phyloP scores from a whole-genome alignment of 164 flowering plant genomes.

The Magnolia kwangsiensis region DNA sequence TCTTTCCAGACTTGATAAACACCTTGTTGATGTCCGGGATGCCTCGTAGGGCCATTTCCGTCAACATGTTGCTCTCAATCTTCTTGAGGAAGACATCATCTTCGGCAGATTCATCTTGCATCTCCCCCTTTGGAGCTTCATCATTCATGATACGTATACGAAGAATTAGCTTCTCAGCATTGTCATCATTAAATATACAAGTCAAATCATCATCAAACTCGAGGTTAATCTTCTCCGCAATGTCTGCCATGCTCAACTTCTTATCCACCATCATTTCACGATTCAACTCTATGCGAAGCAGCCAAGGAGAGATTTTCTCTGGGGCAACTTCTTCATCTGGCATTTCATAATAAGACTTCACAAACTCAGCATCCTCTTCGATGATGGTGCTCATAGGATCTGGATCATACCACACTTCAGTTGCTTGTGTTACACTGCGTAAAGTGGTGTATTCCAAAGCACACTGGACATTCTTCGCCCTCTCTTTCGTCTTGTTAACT shows the following conservation, averaged over 20 bases:
- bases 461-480: conserved; percentile 94
- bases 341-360: conserved; percentile 96
- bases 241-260: conserved; percentile 96
- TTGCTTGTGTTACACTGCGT: conserved; percentile 96
- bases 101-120: conserved; percentile 89
- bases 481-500: conserved; percentile 74
- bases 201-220: conserved; percentile 95
- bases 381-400: conserved; percentile 97
- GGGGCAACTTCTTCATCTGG: conserved; percentile 97
- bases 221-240: conserved; percentile 91
- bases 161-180: conserved; percentile 91
- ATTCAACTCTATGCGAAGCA: conserved; percentile 92
- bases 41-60: conserved; percentile 97
- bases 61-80: conserved; percentile 93
- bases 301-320: conserved; percentile 96
- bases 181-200: conserved; percentile 96
- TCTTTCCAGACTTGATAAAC: conserved; percentile 73
- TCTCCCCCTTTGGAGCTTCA: conserved; percentile 90
- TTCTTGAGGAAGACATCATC: conserved; percentile 99
- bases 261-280: conserved; percentile 99
- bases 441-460: conserved; percentile 91
- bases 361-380: conserved; percentile 93
- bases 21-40: conserved; percentile 96
- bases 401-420: conserved; percentile 99
- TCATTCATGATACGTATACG: conserved; percentile 99